Conservation (phyloP, 2,329 filamentous ascomycete species). For the Paecilomyces niveus region DNA sequence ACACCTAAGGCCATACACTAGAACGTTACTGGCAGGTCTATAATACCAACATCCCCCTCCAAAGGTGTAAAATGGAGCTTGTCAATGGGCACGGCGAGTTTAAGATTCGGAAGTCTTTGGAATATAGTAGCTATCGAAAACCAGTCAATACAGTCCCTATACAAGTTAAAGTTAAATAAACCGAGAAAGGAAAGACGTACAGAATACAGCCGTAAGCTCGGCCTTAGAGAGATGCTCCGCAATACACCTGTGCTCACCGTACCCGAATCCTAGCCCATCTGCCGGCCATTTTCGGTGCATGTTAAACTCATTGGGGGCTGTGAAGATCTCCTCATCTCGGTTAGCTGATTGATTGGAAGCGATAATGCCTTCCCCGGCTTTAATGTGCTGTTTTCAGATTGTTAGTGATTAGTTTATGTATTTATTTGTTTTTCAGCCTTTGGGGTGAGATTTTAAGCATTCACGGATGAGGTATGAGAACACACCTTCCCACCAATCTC, state of each 20-base stretch:
- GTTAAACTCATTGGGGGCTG: slow-evolving; percentile 37
- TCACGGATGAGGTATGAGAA: neutral
- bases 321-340: slow-evolving; percentile 40
- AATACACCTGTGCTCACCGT: slow-evolving; percentile 41
- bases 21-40: slow-evolving; percentile 27
- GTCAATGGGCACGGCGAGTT: slow-evolving; percentile 32
- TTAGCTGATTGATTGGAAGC: slow-evolving; percentile 43
- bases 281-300: slow-evolving; percentile 33
- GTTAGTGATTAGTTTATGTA: too few species aligned
- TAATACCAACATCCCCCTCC: slow-evolving; percentile 36
- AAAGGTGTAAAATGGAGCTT: slow-evolving; percentile 35
- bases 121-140: slow-evolving; percentile 29
- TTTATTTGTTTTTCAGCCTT: too few species aligned
- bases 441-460: too few species aligned
- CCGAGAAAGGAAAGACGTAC: slow-evolving; percentile 19
- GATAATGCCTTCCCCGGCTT: slow-evolving; percentile 41
- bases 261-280: slow-evolving; percentile 41
- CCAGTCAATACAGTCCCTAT: neutral
- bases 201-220: slow-evolving; percentile 40
- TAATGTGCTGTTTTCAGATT: slow-evolving; percentile 23
- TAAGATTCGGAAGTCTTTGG: slow-evolving; percentile 32
- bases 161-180: neutral
- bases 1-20: too few species aligned
- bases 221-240: slow-evolving; percentile 39
- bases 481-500: slow-evolving; percentile 35